Evolutionary conservation across 805 yeast species (phyloP), one percentile per base, ranked within the genome.

Genomic region (Yamadazyma olivae): DNA sequence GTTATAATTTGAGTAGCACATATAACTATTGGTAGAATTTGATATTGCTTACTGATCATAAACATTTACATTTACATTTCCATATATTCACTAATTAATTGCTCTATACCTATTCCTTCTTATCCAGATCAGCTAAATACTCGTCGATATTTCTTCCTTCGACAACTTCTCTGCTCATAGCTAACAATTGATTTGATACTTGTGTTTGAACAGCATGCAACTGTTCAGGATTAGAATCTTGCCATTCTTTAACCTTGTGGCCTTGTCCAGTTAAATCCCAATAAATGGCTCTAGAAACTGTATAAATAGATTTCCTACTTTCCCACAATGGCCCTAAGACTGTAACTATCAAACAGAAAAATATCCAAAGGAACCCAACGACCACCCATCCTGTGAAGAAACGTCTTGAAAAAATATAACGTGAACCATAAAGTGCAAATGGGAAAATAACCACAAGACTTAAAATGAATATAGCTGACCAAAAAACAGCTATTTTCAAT

Each of bases 361-460:
- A 86, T 23, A 86, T 63, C 95, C 95, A 88, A 40, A 87, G 77
- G 35, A 89, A 77, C 40, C 82, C 79, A 20, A 88, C 95, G 24
- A 72, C 77, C 32, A 89, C 75, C 96, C 96, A 89, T 30, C 95
- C 96, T 5, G 93, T 84, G 60, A 88, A 89, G 63, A 86, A 86
- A 38, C 57, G 60, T 57, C 76, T 80, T 35, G 86, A 77, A 61
- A 88, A 89, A 27, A 88, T 68, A 53, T 88, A 88, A 3, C 75
- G 71, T 4, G 82, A 54, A 21, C 95, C 96, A 57, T 82, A 88
- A 93, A 89, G 82, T 46, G 96, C 96, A 88, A 88, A 84, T 51
- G 96, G 96, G 93, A 95, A 87, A 20, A 88, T 52, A 17, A 89
- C 72, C 21, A 88, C 61, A 33, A 88, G 63, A 31, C 81, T 69